Base-by-base conservation (phyloP, 75 land plant genomes). In the Cunninghamia lanceolata region DNA sequence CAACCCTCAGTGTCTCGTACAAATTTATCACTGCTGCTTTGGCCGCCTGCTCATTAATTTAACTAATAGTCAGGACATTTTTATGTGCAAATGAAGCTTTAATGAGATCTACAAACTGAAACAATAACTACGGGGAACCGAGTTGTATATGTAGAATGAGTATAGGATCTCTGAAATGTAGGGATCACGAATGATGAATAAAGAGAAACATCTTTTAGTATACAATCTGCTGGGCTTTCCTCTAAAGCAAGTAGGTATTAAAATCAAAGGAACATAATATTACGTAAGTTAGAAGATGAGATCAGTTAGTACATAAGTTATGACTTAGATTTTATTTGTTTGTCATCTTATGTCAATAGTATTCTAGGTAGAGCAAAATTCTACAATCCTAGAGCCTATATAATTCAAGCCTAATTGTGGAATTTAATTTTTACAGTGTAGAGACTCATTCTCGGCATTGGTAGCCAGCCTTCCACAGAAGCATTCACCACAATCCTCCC, bases 401-500 rank as follows among this genome's bases (percentile, higher is more conserved):
- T 28, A 28, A 25, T 63, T 63, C 46, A 47, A 28, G 84, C 19
- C 15, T 32, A 83, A 38, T 83, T 43, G 53, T 47, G 53, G 32
- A 43, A 46, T 30, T 28, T 21, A 21, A 46, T 30, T 9, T 93
- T 93, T 46, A 98, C 99, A 86, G 94, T 88, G 89, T 98, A 98
- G 16, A 95, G 83, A 86, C 95, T 91, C 95, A 94, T 92, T 70
- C 98, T 91, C 63, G 99, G 98, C 91, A 94, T 78, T 6, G 99
- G 99, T 39, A 94, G 66, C 95, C 96, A 96, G 84, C 87, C 89
- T 77, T 92, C 95, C 1, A 94, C 90, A 1, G 99, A 98, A 43
- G 96, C 94, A 89, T 94, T 93, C 3, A 95, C 96, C 28, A 98
- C 76, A 70, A 96, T 86, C 40, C 96, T 91, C 11, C 99, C 99